These are phyloP conservation scores for Nakazawaea holstii DNA, from an alignment of 805 yeast genomes.

Conservation along the genomic window DNA sequence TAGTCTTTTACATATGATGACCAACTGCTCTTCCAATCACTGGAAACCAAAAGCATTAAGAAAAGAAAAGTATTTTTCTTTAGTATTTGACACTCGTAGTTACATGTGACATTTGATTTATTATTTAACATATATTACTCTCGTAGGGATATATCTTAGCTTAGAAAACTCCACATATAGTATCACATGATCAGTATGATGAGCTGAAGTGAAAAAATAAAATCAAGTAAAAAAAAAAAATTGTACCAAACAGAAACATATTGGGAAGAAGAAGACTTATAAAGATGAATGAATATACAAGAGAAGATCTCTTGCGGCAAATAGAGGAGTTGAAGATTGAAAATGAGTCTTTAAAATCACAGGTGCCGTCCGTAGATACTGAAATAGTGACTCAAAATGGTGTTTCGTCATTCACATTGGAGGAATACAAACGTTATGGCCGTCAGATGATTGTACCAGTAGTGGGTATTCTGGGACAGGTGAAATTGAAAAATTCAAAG, in stretches of 20 bases:
- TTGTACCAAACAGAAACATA: not conserved
- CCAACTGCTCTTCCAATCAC: not conserved
- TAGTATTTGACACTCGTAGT: too few relatives aligned
- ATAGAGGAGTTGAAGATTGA: slow-evolving; percentile 21
- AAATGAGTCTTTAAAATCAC: slow-evolving; percentile 18
- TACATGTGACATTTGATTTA: too few relatives aligned
- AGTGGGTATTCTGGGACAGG: slow-evolving; percentile 57
- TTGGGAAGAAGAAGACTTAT: not conserved
- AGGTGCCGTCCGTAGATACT: not conserved
- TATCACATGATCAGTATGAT: not conserved
- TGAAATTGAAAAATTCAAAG: slow-evolving; percentile 46
- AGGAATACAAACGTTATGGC: slow-evolving; percentile 83
- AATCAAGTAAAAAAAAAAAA: not conserved
- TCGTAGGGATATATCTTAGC: too few relatives aligned
- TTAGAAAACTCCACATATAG: too few relatives aligned
- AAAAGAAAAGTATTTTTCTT: too few relatives aligned
- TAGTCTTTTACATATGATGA: not conserved
- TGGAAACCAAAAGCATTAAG: not conserved
- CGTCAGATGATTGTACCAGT: slow-evolving; percentile 93
- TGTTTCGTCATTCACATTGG: slow-evolving; percentile 30
- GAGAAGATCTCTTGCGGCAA: slow-evolving; percentile 19
- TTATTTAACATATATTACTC: too few relatives aligned
- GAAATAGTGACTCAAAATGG: not conserved
- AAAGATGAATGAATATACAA: not conserved
- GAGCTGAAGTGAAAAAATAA: not conserved